A percentile compares a stretch with the other conserved stretches of the same genome.
These are phyloP conservation scores for Gonapodya prolifera DNA, from an alignment of 192 early-diverging fungal species.

Conservation along the genomic window DNA sequence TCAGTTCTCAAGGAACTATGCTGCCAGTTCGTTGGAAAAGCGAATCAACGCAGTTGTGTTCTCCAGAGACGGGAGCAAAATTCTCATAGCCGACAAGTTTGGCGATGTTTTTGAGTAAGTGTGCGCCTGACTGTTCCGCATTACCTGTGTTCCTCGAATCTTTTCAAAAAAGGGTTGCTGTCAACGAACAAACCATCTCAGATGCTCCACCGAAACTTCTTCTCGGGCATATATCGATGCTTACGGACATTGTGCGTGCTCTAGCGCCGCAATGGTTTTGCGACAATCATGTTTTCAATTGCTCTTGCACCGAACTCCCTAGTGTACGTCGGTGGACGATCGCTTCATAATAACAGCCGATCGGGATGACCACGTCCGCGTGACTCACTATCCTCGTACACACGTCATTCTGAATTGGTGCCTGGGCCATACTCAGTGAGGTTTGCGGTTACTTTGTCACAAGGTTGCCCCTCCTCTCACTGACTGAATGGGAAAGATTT, in stretches of 20 bases:
- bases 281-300: not conserved
- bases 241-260: constrained; percentile 64
- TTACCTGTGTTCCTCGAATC: not conserved
- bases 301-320: not conserved
- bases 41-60: constrained; percentile 65
- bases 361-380: constrained; percentile 93
- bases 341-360: constrained; percentile 78
- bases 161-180: not conserved
- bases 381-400: constrained; percentile 79
- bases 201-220: constrained; percentile 26
- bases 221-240: constrained; percentile 90
- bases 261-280: not conserved
- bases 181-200: constrained; percentile 15
- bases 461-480: constrained; percentile 6
- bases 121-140: not conserved
- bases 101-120: constrained; percentile 79
- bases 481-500: constrained; percentile 33
- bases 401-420: constrained; percentile 84
- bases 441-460: not conserved
- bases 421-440: constrained; percentile 79
- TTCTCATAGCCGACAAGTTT: constrained; percentile 86
- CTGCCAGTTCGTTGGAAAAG: constrained; percentile 38
- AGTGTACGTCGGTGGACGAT: constrained; percentile 45
- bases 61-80: constrained; percentile 36
- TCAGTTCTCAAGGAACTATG: not conserved